Evolutionary conservation across 2,329 filamentous ascomycete genomes (phyloP), one percentile per base, ranked within the genome.

Genomic region (Leptographium lundbergii): DNA sequence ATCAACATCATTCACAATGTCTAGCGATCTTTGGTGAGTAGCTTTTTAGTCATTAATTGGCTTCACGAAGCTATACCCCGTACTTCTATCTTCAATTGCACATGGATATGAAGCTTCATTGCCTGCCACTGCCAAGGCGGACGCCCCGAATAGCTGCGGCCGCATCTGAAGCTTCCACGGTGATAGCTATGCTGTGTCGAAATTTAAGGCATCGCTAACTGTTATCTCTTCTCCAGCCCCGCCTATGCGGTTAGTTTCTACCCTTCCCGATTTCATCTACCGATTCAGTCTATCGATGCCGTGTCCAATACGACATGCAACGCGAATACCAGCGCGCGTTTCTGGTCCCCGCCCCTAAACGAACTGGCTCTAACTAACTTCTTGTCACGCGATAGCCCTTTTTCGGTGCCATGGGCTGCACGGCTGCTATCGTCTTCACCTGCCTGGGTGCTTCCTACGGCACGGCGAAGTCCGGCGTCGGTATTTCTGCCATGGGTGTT

Each of bases 401-500:
- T 81, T 96, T 96, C 72, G 91, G 91, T 79, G 91, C 90, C 74
- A 94, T 96, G 88, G 91, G 91, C 75, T 96, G 91, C 84, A 94
- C 91, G 34, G 69, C 69, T 48, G 72, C 77, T 67, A 79, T 80
- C 61, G 72, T 79, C 67, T 76, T 80, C 70, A 77, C 76, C 65
- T 78, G 76, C 67, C 68, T 80, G 54, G 77, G 94, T 74, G 94
- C 94, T 71, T 91, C 94, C 67, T 99, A 97, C 78, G 94, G 94
- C 77, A 99, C 94, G 68, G 94, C 94, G 73, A 99, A 99, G 85
- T 95, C 94, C 71, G 94, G 94, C 80, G 94, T 97, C 68, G 94
- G 94, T 83, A 96, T 99, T 72, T 90, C 90, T 67, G 89, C 91
- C 68, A 96, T 97, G 88, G 92, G 91, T 88, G 92, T 97, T 69